phyloP scores from a whole-genome alignment of 164 flowering plant species.

The Piper betle region DNA sequence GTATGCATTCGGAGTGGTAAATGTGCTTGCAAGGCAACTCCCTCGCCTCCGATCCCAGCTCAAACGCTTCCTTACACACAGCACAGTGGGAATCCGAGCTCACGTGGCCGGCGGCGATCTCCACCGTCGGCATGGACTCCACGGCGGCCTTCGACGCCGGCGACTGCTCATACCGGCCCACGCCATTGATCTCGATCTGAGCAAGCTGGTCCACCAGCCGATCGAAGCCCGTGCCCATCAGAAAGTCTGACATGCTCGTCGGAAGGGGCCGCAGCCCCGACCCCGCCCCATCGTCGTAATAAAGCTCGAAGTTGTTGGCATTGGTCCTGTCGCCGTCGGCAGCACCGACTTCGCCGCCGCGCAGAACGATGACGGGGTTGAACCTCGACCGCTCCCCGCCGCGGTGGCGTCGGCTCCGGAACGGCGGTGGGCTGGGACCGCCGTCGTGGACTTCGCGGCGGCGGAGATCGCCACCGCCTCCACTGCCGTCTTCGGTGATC shows the following conservation, averaged over 20 bases:
- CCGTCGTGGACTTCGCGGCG: constrained; percentile 19
- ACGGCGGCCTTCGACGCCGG: no score
- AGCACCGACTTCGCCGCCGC: constrained; percentile 18
- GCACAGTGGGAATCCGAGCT: constrained; percentile 45
- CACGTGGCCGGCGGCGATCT: constrained; percentile 29
- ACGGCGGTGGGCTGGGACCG: constrained; percentile 16
- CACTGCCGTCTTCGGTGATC: constrained; percentile 19
- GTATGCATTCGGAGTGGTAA: no score
- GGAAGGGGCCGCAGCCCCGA: constrained; percentile 70
- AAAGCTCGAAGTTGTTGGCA: constrained; percentile 43
- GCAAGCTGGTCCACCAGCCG: constrained; percentile 54
- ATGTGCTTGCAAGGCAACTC: no score
- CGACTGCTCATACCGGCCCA: constrained; percentile 37
- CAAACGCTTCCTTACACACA: constrained; percentile 54
- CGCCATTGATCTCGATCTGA: constrained; percentile 46
- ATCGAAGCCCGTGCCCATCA: constrained; percentile 73
- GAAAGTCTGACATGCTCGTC: constrained; percentile 49
- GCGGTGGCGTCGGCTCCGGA: constrained; percentile 35
- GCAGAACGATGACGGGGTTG: constrained; percentile 72
- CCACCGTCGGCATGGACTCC: constrained; percentile 52
- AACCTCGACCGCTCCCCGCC: constrained; percentile 44
- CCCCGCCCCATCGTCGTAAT: constrained; percentile 64
- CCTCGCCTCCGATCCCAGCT: constrained; percentile 42
- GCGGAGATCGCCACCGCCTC: constrained; percentile 10
- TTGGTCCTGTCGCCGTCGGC: constrained; percentile 15